phyloP scores from a whole-genome alignment of 805 yeast species.

The Metschnikowia picachoensis region DNA sequence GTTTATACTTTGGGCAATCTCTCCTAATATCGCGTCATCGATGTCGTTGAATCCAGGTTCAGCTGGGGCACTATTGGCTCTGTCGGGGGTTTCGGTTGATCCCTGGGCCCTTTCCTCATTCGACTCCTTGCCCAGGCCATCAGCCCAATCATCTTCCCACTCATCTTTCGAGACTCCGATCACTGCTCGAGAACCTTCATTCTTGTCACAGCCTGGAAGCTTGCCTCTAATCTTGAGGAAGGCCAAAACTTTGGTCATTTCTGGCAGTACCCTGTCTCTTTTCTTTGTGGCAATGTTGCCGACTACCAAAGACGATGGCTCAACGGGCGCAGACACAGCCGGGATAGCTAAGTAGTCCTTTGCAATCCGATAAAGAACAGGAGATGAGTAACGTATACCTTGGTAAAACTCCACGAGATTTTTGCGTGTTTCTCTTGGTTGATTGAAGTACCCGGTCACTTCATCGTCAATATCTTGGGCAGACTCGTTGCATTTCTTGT shows the following conservation, averaged over 20 bases:
- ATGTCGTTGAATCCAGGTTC: too few species aligned
- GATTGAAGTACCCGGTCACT: background rate
- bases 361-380: conserved; percentile 1
- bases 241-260: background rate
- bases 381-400: background rate
- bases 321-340: background rate
- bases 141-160: too few species aligned
- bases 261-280: background rate
- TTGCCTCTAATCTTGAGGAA: background rate
- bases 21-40: too few species aligned
- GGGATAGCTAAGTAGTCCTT: background rate
- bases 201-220: background rate
- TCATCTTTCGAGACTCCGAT: background rate
- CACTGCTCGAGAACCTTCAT: background rate
- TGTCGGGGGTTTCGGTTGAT: too few species aligned
- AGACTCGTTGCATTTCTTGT: background rate
- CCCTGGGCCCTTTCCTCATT: too few species aligned
- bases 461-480: background rate
- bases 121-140: too few species aligned
- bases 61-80: too few species aligned
- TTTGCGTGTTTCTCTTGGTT: background rate
- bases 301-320: background rate
- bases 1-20: too few species aligned
- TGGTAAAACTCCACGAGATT: background rate
- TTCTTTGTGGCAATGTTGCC: background rate